A percentile compares a stretch with the other conserved stretches of the same genome.
Evolutionary conservation across 768 basidiomycete species (phyloP).

Genomic region (Tulasnella sp.): DNA sequence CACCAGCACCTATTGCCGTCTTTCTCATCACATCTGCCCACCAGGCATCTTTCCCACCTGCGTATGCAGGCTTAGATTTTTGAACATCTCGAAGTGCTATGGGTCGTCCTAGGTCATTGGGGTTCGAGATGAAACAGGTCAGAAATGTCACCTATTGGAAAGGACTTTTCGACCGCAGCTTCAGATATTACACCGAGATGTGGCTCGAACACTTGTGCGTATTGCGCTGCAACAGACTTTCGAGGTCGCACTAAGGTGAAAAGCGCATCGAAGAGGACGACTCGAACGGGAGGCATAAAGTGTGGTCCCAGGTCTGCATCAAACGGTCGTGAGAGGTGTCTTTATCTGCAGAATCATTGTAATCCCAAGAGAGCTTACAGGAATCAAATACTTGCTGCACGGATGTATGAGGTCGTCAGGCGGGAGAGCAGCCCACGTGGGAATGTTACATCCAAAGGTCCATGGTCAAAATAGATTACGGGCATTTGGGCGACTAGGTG

Average conservation of each 20-base stretch:
- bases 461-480: not conserved
- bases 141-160: conserved; percentile 29
- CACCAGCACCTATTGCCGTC: conserved; percentile 69
- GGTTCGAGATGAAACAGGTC: not conserved
- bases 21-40: conserved; percentile 68
- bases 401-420: too few species aligned
- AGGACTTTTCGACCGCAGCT: conserved; percentile 42
- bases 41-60: conserved; percentile 39
- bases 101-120: not conserved
- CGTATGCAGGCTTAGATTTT: conserved; percentile 48
- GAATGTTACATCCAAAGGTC: not conserved
- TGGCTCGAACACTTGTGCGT: conserved; percentile 55
- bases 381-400: too few species aligned
- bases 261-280: conserved; percentile 71
- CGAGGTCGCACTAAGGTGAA: conserved; percentile 67
- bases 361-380: too few species aligned
- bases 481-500: conserved; percentile 27
- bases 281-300: conserved; percentile 19
- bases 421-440: not conserved
- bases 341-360: too few species aligned
- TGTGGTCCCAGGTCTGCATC: too few species aligned
- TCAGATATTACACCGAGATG: conserved; percentile 54
- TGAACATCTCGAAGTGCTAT: conserved; percentile 41
- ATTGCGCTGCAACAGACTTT: conserved; percentile 53
- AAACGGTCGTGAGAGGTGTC: too few species aligned